These are phyloP conservation scores for Verticillium dahliae DNA, from an alignment of 2,329 filamentous ascomycete species.

Conservation along the genomic window DNA sequence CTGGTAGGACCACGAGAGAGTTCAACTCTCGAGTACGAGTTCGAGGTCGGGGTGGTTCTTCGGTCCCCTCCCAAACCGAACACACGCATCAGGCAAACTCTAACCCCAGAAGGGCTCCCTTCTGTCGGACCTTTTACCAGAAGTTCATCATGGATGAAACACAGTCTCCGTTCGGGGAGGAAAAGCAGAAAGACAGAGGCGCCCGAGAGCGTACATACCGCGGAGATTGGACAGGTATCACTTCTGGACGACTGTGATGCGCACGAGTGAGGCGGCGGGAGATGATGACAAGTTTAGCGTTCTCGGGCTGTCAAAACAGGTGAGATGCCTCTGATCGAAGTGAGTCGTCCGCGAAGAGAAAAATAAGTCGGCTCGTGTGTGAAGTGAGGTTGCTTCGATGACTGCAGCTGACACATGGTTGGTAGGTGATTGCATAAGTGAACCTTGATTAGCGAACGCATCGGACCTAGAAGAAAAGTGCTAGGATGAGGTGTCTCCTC, in stretches of 20 bases:
- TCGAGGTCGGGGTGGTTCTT: not conserved
- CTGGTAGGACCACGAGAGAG: not conserved
- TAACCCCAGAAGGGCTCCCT: conserved; percentile 38
- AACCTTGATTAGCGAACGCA: not conserved
- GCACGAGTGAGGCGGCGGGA: not conserved
- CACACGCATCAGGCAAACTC: not conserved
- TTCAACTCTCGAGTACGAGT: not conserved
- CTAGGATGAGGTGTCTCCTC: not conserved
- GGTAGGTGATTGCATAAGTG: not conserved
- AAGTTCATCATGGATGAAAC: conserved; percentile 41
- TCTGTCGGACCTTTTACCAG: conserved; percentile 62
- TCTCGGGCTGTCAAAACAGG: not conserved
- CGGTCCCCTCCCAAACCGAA: not conserved
- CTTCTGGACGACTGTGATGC: not conserved
- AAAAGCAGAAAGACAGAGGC: not conserved
- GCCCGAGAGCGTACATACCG: not conserved
- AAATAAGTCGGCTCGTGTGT: not conserved
- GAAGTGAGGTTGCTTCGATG: not conserved
- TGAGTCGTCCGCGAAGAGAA: conserved; percentile 11
- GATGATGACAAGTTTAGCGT: not conserved
- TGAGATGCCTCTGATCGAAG: not conserved
- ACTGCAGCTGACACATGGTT: not conserved
- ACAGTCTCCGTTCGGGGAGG: not conserved
- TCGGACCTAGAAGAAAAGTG: not conserved
- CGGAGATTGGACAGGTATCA: not conserved